Evolutionary conservation across 116 monocot genomes (phyloP).

Genomic region (Thalassia testudinum): DNA sequence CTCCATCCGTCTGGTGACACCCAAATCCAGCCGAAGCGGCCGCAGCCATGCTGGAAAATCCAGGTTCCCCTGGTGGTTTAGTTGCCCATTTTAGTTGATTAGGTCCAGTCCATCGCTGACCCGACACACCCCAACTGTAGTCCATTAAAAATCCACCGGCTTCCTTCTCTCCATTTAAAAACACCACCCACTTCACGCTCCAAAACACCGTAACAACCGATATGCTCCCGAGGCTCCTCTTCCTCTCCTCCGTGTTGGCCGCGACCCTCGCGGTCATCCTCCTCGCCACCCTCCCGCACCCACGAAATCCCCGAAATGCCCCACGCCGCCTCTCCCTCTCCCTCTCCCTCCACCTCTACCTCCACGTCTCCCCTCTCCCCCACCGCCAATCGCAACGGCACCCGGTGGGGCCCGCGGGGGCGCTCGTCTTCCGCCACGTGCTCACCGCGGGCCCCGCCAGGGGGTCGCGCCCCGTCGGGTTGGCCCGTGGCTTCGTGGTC

Average conservation of each 20-base stretch:
- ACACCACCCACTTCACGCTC: too few relatives aligned
- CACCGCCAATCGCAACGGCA: not conserved
- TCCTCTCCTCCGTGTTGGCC: conserved; percentile 41
- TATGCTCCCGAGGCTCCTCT: conserved; percentile 63
- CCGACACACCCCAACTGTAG: too few relatives aligned
- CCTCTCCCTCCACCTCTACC: conserved; percentile 32
- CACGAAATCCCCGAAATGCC: conserved; percentile 6
- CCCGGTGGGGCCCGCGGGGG: not conserved
- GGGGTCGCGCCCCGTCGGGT: conserved; percentile 32
- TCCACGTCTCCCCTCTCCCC: not conserved
- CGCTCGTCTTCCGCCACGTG: conserved; percentile 40
- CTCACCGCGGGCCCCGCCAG: conserved; percentile 34
- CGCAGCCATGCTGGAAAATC: too few relatives aligned
- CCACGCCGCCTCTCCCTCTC: conserved; percentile 19
- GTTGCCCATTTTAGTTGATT: too few relatives aligned
- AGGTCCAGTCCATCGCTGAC: too few relatives aligned
- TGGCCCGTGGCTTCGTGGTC: conserved; percentile 37
- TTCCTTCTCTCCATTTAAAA: too few relatives aligned
- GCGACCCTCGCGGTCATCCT: conserved; percentile 54
- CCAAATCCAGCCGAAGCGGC: too few relatives aligned
- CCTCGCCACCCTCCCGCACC: conserved; percentile 38
- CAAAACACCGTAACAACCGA: too few relatives aligned
- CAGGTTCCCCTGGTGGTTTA: too few relatives aligned
- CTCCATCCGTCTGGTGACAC: too few relatives aligned
- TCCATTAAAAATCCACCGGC: too few relatives aligned